These are phyloP conservation scores for Carex parvula DNA, from an alignment of 176 grass and related monocot species.

Conservation along the genomic window DNA sequence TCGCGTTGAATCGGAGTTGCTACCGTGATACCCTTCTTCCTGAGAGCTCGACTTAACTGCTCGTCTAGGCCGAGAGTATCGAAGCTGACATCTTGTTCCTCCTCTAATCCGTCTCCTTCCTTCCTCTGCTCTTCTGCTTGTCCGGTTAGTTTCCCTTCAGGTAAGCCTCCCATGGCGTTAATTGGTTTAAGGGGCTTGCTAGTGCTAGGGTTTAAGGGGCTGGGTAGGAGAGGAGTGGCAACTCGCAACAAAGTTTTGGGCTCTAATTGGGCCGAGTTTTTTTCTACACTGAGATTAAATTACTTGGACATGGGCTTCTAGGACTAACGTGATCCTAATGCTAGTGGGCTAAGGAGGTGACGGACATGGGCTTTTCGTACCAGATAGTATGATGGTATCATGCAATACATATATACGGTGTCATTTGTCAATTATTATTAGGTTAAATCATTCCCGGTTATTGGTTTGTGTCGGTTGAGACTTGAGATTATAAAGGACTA, in stretches of 20 bases:
- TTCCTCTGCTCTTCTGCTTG: slow-evolving; percentile 1
- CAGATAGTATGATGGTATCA: no score
- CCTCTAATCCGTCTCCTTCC: slow-evolving; percentile 20
- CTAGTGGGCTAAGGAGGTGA: no score
- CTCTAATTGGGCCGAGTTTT: not conserved
- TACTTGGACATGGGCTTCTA: not conserved
- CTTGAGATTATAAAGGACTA: no score
- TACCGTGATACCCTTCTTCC: slow-evolving; percentile 61
- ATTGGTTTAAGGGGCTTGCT: no score
- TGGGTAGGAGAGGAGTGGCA: not conserved
- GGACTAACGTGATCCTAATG: no score
- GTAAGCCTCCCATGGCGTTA: slow-evolving; percentile 10
- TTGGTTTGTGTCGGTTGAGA: no score
- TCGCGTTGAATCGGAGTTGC: slow-evolving; percentile 74
- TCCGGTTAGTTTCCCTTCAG: slow-evolving; percentile 7
- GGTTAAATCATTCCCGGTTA: no score
- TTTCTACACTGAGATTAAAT: not conserved
- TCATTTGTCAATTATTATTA: no score
- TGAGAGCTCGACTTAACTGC: slow-evolving; percentile 70
- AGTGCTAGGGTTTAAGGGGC: not conserved
- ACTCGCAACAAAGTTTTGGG: not conserved
- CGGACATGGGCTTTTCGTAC: not conserved
- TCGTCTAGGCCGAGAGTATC: slow-evolving; percentile 77
- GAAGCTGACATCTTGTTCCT: slow-evolving; percentile 54
- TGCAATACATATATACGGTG: no score